Conservation (phyloP, 345 rosid species). For the Turnera subulata region DNA sequence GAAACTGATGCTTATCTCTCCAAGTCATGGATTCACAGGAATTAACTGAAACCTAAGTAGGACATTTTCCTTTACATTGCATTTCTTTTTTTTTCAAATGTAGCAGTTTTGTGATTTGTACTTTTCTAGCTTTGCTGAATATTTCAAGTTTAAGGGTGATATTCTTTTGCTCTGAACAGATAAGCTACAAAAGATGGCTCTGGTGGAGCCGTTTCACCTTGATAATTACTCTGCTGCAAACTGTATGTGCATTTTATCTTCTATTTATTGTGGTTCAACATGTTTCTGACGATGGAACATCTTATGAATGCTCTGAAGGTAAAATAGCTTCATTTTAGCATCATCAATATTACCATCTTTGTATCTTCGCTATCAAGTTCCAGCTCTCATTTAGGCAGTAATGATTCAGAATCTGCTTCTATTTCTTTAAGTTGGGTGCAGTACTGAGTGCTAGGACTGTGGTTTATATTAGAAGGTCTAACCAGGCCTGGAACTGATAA, state of each 20-base stretch:
- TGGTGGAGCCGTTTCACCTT: slow-evolving; percentile 71
- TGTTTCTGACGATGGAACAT: slow-evolving; percentile 40
- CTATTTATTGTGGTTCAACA: slow-evolving; percentile 39
- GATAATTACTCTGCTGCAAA: slow-evolving; percentile 58
- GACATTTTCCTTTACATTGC: not conserved
- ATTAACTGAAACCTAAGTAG: not conserved
- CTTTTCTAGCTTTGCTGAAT: not conserved
- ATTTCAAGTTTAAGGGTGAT: not conserved
- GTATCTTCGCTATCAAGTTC: not conserved
- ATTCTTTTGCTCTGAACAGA: slow-evolving; percentile 31
- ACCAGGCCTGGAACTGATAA: not conserved
- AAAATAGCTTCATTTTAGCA: slow-evolving; percentile 18
- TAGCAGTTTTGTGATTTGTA: not conserved
- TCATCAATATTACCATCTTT: not conserved
- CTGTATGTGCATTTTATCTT: slow-evolving; percentile 59
- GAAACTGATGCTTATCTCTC: no score
- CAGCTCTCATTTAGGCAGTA: not conserved
- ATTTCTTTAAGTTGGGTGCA: not conserved
- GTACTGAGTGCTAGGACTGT: not conserved
- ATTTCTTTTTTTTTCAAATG: no score
- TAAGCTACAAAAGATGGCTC: slow-evolving; percentile 75
- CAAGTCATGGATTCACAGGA: no score
- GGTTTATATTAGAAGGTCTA: not conserved
- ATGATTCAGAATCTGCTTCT: not conserved
- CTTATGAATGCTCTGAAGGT: slow-evolving; percentile 59